Conservation (phyloP, 257 asterid genomes). For the Solanum corneliomulleri region DNA sequence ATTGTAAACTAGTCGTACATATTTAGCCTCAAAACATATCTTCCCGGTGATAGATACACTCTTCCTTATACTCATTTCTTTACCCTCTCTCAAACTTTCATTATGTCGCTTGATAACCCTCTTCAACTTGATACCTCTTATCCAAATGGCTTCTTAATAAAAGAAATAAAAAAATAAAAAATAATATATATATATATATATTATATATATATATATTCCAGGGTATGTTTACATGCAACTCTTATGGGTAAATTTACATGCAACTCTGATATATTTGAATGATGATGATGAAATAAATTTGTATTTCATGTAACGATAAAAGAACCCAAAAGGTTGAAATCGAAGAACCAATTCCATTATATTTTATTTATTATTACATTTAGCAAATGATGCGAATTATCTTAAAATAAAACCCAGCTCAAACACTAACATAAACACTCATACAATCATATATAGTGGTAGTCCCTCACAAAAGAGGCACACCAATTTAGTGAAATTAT, state of each 20-base stretch:
- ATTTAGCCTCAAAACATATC: neutral
- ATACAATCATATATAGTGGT: neutral
- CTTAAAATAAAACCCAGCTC: neutral
- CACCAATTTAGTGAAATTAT: neutral
- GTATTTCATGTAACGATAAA: neutral
- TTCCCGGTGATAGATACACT: neutral
- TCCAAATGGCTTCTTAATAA: no score
- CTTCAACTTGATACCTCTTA: no score
- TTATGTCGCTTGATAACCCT: neutral
- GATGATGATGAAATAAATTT: neutral
- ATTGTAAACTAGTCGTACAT: neutral
- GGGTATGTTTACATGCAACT: no score
- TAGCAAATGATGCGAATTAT: neutral
- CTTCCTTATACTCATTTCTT: neutral
- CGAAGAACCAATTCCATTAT: neutral
- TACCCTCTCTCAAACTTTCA: neutral
- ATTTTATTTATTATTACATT: neutral
- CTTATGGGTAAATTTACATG: neutral
- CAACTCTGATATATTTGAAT: neutral
- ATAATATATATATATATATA: no score
- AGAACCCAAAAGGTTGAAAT: neutral
- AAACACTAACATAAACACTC: neutral
- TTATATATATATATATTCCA: no score
- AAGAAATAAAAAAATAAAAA: no score
- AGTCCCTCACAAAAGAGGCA: neutral